Conservation (phyloP, 2,329 filamentous ascomycete species). For the Cordyceps javanica region DNA sequence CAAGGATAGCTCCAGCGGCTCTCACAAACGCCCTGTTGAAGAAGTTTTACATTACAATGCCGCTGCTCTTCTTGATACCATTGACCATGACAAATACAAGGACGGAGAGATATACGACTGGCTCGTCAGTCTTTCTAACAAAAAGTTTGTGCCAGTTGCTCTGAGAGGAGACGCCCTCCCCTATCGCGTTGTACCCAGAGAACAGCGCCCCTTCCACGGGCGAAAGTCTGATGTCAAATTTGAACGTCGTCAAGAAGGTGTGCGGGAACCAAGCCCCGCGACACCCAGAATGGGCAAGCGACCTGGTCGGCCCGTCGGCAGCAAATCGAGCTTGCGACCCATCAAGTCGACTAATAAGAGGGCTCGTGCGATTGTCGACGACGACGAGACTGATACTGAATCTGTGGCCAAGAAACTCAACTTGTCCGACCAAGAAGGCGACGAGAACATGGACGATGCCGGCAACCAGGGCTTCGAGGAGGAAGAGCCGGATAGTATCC, state of each 20-base stretch:
- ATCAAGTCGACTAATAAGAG: slow-evolving; percentile 39
- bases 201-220: slow-evolving; percentile 11
- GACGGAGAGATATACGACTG: slow-evolving; percentile 27
- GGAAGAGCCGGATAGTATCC: slow-evolving; percentile 3
- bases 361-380: slow-evolving; percentile 31
- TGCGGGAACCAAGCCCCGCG: background rate
- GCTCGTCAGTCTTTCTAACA: slow-evolving; percentile 25
- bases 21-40: slow-evolving; percentile 35
- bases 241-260: slow-evolving; percentile 6
- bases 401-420: slow-evolving; percentile 20
- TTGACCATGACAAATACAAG: slow-evolving; percentile 30
- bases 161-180: slow-evolving; percentile 26
- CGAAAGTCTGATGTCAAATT: slow-evolving; percentile 7
- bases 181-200: slow-evolving; percentile 20
- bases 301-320: slow-evolving; percentile 35
- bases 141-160: slow-evolving; percentile 22
- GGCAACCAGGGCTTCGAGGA: slow-evolving; percentile 16
- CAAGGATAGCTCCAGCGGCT: slow-evolving; percentile 19
- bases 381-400: slow-evolving; percentile 29
- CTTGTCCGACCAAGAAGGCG: slow-evolving; percentile 18
- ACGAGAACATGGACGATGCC: slow-evolving; percentile 28
- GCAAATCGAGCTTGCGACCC: slow-evolving; percentile 39
- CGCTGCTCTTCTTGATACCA: slow-evolving; percentile 28
- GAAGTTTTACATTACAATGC: slow-evolving; percentile 42
- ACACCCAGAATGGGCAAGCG: slow-evolving; percentile 24